These are phyloP conservation scores for Phytophthora pseudosyringae DNA, from an alignment of 352 stramenopile species.

Conservation along the genomic window DNA sequence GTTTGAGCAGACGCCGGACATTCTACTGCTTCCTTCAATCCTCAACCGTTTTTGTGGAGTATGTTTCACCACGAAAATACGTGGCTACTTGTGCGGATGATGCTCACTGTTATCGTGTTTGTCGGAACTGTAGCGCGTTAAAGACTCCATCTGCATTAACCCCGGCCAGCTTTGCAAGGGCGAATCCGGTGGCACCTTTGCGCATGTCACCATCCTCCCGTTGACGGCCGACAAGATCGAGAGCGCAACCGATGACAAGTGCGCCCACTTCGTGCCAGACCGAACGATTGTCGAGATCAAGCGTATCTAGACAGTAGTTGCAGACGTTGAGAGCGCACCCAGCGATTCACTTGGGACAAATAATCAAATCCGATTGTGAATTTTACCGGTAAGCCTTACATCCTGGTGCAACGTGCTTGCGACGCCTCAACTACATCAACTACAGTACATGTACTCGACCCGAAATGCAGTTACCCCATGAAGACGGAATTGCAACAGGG, in stretches of 20 bases:
- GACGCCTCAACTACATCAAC: no score
- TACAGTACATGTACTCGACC: no score
- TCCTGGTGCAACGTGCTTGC: no score
- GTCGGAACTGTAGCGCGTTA: conserved; percentile 72
- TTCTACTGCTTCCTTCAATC: conserved; percentile 96
- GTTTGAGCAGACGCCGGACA: conserved; percentile 93
- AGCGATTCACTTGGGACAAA: neutral
- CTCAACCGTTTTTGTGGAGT: conserved; percentile 91
- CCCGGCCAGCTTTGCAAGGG: conserved; percentile 94
- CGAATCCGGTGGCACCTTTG: conserved; percentile 94
- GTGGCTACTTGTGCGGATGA: neutral
- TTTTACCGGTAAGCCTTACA: neutral
- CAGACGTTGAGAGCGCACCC: neutral
- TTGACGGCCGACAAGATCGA: conserved; percentile 84
- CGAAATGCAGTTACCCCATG: no score
- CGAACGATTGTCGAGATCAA: conserved; percentile 93
- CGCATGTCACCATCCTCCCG: conserved; percentile 91
- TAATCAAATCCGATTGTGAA: conserved; percentile 2
- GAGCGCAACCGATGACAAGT: conserved; percentile 47
- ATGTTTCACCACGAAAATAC: conserved; percentile 29
- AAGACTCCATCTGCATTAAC: conserved; percentile 96
- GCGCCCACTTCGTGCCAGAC: conserved; percentile 80
- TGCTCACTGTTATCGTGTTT: conserved; percentile 22
- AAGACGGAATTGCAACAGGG: no score
- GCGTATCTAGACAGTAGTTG: conserved; percentile 66